Evolutionary conservation across 2,329 filamentous ascomycete species (phyloP).

Genomic region (Colletotrichum viniferum): DNA sequence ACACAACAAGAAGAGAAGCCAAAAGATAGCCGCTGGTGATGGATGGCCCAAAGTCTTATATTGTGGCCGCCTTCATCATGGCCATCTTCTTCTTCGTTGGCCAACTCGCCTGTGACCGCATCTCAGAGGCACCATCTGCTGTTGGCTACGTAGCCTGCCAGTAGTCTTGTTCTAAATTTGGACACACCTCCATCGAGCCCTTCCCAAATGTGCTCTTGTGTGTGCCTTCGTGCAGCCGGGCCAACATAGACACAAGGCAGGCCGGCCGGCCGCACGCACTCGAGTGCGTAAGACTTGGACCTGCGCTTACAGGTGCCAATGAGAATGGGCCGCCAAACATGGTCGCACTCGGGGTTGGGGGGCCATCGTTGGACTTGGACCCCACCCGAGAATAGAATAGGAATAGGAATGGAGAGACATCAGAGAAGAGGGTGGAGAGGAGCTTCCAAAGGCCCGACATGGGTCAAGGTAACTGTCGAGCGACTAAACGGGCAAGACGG

Average conservation of each 20-base stretch:
- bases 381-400: slow-evolving; percentile 23
- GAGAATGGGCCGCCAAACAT: slow-evolving; percentile 31
- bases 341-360: slow-evolving; percentile 21
- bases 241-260: slow-evolving; percentile 17
- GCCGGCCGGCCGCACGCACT: slow-evolving; percentile 15
- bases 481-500: slow-evolving; percentile 36
- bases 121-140: slow-evolving; percentile 15
- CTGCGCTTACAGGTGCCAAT: slow-evolving; percentile 56
- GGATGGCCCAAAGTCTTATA: slow-evolving; percentile 62
- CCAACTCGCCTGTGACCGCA: slow-evolving; percentile 12
- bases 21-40: slow-evolving; percentile 42
- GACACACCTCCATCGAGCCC: slow-evolving; percentile 8
- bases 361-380: slow-evolving; percentile 15
- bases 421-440: neutral
- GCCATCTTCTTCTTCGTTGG: slow-evolving; percentile 28
- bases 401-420: slow-evolving; percentile 13
- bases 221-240: neutral
- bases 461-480: slow-evolving; percentile 29
- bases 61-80: slow-evolving; percentile 51
- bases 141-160: slow-evolving; percentile 17
- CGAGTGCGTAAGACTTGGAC: slow-evolving; percentile 16
- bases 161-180: slow-evolving; percentile 24
- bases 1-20: slow-evolving; percentile 42
- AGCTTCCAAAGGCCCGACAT: slow-evolving; percentile 27
- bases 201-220: neutral